Percentiles rank a stretch among this genome's conserved stretches.
Conservation (phyloP, 2,329 filamentous ascomycete genomes). For the Monosporascus sp. region DNA sequence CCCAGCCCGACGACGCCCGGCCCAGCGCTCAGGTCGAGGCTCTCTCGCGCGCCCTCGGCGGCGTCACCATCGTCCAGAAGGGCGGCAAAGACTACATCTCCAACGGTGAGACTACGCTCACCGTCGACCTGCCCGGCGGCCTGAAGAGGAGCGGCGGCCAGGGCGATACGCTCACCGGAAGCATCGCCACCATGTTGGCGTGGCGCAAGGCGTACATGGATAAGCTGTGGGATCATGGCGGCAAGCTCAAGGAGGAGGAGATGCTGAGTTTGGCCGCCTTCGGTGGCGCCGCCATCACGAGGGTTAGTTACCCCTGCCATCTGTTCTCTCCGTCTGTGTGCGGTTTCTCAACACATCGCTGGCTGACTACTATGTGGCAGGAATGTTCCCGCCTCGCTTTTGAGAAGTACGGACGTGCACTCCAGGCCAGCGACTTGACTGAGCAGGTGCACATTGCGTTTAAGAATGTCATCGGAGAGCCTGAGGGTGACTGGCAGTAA, state of each 20-base stretch:
- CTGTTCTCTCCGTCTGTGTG: neutral
- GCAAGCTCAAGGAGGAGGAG: slow-evolving; percentile 46
- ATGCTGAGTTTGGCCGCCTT: slow-evolving; percentile 76
- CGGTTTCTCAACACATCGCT: neutral
- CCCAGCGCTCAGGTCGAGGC: slow-evolving; percentile 50
- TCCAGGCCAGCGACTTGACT: slow-evolving; percentile 91
- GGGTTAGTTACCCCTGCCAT: slow-evolving; percentile 45
- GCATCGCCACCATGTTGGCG: slow-evolving; percentile 79
- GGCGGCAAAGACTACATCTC: slow-evolving; percentile 77
- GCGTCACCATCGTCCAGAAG: slow-evolving; percentile 90
- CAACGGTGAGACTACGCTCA: slow-evolving; percentile 69
- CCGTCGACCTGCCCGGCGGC: slow-evolving; percentile 74
- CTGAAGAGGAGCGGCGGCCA: slow-evolving; percentile 89
- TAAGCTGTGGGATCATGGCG: slow-evolving; percentile 65
- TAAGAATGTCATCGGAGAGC: slow-evolving; percentile 71
- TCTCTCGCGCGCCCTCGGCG: slow-evolving; percentile 71
- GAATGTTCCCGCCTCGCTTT: slow-evolving; percentile 86
- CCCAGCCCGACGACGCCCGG: slow-evolving; percentile 19
- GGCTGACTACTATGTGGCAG: slow-evolving; percentile 27
- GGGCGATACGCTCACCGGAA: slow-evolving; percentile 90
- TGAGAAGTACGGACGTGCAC: slow-evolving; percentile 73
- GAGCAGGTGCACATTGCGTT: slow-evolving; percentile 85
- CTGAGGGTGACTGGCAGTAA: slow-evolving; percentile 23
- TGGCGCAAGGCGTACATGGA: slow-evolving; percentile 88
- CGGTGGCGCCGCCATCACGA: slow-evolving; percentile 80